phyloP scores from a whole-genome alignment of 1,139 yeast species.

The Hyphopichia khmerensis region DNA sequence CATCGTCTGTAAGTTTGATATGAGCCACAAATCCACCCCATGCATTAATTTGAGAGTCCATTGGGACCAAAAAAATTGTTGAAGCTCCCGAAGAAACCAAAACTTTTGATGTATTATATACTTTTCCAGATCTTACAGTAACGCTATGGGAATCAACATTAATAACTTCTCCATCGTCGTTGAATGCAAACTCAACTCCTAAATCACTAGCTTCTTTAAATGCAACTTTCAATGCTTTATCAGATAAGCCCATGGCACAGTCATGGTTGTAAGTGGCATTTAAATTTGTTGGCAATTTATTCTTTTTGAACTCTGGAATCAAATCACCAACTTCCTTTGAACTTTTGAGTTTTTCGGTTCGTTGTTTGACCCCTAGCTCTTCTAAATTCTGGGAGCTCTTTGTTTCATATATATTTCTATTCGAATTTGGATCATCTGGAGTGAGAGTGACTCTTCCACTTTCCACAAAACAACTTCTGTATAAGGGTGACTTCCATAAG shows the following conservation, averaged over 20 bases:
- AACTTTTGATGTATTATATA: conserved; percentile 25
- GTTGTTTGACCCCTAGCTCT: conserved; percentile 24
- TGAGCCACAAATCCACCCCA: conserved; percentile 37
- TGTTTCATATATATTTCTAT: conserved; percentile 30
- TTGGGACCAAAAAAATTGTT: conserved; percentile 24
- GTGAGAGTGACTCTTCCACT: conserved; percentile 30
- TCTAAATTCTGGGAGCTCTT: conserved; percentile 28
- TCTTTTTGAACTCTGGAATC: conserved; percentile 11
- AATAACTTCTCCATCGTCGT: conserved; percentile 19
- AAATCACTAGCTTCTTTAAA: conserved; percentile 14
- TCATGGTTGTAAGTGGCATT: conserved; percentile 16
- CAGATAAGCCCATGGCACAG: conserved; percentile 28
- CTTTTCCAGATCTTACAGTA: conserved; percentile 1
- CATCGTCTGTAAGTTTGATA: conserved; percentile 23
- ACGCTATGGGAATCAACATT: conserved; percentile 8
- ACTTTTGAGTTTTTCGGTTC: conserved; percentile 19
- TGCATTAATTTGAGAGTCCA: conserved; percentile 32
- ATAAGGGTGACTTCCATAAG: conserved; percentile 34
- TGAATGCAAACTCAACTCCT: conserved; percentile 26
- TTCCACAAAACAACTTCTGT: conserved; percentile 26
- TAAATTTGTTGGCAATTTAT: not conserved
- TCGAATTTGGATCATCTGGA: conserved; percentile 11
- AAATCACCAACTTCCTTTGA: conserved; percentile 23
- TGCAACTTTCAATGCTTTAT: conserved; percentile 17
- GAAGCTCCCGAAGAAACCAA: conserved; percentile 31